Evolutionary conservation across 805 yeast genomes (phyloP).

Genomic region (Ogataea philodendri): DNA sequence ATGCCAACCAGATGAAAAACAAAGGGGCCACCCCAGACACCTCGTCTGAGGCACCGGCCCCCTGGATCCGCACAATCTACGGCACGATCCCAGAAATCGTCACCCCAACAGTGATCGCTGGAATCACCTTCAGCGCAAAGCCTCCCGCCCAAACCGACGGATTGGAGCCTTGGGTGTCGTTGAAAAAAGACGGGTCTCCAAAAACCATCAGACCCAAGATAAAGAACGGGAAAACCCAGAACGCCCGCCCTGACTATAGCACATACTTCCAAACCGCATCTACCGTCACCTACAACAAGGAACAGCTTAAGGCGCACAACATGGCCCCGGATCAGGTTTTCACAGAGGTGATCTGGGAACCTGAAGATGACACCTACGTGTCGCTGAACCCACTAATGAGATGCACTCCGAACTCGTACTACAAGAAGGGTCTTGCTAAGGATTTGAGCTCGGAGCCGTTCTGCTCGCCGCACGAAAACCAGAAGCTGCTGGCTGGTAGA

Average conservation of each 20-base stretch:
- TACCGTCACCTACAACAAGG: constrained; percentile 54
- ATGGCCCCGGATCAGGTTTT: constrained; percentile 59
- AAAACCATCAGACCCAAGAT: constrained; percentile 74
- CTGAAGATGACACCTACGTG: constrained; percentile 74
- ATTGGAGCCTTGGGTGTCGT: constrained; percentile 76
- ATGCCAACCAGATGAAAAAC: constrained; percentile 21
- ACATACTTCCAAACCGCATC: constrained; percentile 75
- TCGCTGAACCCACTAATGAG: constrained; percentile 74
- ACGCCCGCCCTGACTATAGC: constrained; percentile 67
- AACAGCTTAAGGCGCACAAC: constrained; percentile 69
- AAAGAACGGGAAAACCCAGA: constrained; percentile 67
- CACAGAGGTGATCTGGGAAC: constrained; percentile 52
- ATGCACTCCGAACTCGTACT: constrained; percentile 79
- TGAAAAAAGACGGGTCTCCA: constrained; percentile 75
- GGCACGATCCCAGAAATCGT: constrained; percentile 55
- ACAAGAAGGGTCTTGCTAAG: constrained; percentile 60
- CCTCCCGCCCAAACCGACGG: constrained; percentile 67
- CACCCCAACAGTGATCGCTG: constrained; percentile 60
- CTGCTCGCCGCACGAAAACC: constrained; percentile 72
- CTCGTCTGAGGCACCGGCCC: constrained; percentile 42
- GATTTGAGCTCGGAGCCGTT: constrained; percentile 67
- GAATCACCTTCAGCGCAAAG: constrained; percentile 62
- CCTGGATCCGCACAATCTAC: constrained; percentile 76
- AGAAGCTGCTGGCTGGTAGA: constrained; percentile 53
- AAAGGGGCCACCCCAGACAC: constrained; percentile 10